Evolutionary conservation across 176 grass and related monocot genomes (phyloP), one percentile per base, ranked within the genome.

Genomic region (Puccinellia tenuiflora): DNA sequence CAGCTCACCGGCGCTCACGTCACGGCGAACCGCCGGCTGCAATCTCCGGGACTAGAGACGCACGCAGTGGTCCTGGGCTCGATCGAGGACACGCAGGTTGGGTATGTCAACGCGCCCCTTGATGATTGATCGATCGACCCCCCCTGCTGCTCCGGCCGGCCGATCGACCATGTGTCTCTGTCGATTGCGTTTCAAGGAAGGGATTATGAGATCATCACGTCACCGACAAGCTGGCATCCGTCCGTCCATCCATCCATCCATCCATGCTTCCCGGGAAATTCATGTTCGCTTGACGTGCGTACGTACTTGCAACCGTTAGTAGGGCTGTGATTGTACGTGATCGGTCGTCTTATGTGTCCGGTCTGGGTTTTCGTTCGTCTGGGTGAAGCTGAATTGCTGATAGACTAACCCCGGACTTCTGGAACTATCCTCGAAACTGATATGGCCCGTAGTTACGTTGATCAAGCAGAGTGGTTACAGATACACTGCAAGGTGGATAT

Each of bases 151-250:
- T 15, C 73, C 6, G 39, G 73, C 30, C 63, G 33, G 33, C 17
- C n/a, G n/a, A n/a, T n/a, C n/a, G n/a, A n/a, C n/a, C 74, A 39
- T 1, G 5, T 56, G 81, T 85, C 82, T 3, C 48, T 80, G 81
- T 80, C 24, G 82, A 88, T 80, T 88, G 29, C 9, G 82, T 47
- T 76, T 14, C 54, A 80, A 85, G 77, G 8, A 76, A 85, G 51
- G 65, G 51, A 77, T 82, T 39, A 69, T 40, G 39, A 65, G 30
- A 29, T 22, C 17, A 54, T 60, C 79, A 46, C 81, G 35, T 64
- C 64, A 11, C 4, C 24, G 11, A 29, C 68, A 34, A 39, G 74
- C 80, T 83, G 86, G 65, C 80, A 20, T 47, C 17, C 20, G 2
- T 26, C 18, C 4, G n/a, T 29, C 29, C 25, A n/a, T 54, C 20